These are phyloP conservation scores for Isochrysis galbana DNA, from an alignment of 78 protist species.

Conservation along the genomic window DNA sequence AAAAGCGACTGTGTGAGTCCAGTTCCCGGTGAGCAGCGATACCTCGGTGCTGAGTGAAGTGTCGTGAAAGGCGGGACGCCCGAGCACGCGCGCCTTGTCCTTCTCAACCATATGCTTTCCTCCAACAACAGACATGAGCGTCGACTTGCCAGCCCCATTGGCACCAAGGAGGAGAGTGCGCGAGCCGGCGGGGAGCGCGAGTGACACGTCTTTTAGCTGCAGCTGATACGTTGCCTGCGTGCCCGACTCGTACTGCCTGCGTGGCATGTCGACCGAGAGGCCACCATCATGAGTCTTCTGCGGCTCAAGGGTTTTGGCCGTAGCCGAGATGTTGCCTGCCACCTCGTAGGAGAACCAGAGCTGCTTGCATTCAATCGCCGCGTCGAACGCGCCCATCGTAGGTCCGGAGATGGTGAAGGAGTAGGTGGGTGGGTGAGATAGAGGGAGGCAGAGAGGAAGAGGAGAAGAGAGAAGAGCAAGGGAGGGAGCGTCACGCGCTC, in stretches of 20 bases:
- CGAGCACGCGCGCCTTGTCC: conserved; percentile 18
- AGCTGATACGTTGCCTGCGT: not conserved
- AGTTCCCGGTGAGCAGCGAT: conserved; percentile 32
- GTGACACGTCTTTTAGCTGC: not conserved
- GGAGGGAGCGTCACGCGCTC: too few species aligned
- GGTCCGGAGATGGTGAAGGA: too few species aligned
- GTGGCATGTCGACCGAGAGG: not conserved
- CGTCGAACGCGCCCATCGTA: too few species aligned
- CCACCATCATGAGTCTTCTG: not conserved
- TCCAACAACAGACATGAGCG: conserved; percentile 3
- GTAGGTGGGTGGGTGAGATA: too few species aligned
- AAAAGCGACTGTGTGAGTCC: conserved; percentile 30
- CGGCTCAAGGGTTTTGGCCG: not conserved
- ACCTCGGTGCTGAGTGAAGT: not conserved
- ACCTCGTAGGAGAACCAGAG: conserved; percentile 3
- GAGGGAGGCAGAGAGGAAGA: too few species aligned
- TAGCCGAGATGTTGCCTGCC: not conserved
- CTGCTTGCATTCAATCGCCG: too few species aligned
- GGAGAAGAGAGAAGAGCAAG: too few species aligned
- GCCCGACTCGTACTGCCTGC: not conserved
- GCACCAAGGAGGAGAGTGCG: conserved; percentile 59
- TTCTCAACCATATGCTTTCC: not conserved
- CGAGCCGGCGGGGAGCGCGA: not conserved
- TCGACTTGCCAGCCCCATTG: conserved; percentile 65
- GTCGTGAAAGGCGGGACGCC: conserved; percentile 1